Conservation (phyloP, 306 rosid genomes). For the Ammopiptanthus mongolicus region DNA sequence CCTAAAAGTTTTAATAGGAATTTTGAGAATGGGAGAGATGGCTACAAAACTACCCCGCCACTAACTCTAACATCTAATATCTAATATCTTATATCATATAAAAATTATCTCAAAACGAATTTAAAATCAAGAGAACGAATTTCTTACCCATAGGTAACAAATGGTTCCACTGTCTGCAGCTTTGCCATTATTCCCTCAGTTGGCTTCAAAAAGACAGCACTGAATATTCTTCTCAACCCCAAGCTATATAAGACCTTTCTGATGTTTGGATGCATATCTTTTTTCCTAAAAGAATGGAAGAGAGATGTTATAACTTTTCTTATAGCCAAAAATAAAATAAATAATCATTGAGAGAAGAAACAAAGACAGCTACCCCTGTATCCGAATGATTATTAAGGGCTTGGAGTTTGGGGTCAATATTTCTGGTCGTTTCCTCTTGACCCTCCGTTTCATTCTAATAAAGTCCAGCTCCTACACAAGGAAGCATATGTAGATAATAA, state of each 20-base stretch:
- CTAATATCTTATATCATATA: background rate
- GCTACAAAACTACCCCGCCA: background rate
- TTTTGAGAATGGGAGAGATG: background rate
- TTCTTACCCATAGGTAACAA: conserved; percentile 79
- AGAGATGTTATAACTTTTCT: background rate
- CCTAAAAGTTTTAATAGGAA: background rate
- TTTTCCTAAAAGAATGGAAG: conserved; percentile 38
- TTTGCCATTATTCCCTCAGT: conserved; percentile 50
- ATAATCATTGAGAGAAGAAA: background rate
- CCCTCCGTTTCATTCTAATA: conserved; percentile 62
- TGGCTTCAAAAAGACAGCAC: conserved; percentile 69
- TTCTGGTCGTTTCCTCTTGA: conserved; percentile 51
- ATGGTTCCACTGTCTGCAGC: conserved; percentile 78
- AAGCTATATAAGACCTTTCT: conserved; percentile 54
- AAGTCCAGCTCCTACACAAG: conserved; percentile 71
- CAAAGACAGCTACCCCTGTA: conserved; percentile 53
- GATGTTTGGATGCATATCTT: conserved; percentile 77
- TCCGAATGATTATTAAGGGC: conserved; percentile 58
- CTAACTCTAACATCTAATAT: no score
- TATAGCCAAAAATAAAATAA: background rate
- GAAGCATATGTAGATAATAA: background rate
- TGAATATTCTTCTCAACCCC: conserved; percentile 55
- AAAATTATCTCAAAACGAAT: background rate
- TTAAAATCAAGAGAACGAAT: background rate
- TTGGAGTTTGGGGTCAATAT: conserved; percentile 25